Percentiles rank a stretch among this genome's conserved stretches.
These are phyloP conservation scores for Melampsora allii-populina DNA, from an alignment of 1,284 basidiomycete species.

Conservation along the genomic window DNA sequence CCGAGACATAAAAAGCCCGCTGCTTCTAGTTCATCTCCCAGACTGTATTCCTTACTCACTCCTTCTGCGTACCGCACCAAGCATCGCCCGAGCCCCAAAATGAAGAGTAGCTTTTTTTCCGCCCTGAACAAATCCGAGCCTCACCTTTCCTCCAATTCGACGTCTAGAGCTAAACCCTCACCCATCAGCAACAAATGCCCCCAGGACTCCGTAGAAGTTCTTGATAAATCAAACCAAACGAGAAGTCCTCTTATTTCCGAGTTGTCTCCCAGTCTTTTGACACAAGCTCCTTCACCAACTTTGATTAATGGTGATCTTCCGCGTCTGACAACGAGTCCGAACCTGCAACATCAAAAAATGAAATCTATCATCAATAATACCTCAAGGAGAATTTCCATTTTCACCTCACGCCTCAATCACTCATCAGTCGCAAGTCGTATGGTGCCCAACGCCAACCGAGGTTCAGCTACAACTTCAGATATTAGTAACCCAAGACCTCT, in stretches of 20 bases:
- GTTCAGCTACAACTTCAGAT: neutral
- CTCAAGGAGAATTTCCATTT: slow-evolving; percentile 23
- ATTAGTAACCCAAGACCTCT: neutral
- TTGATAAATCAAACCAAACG: neutral
- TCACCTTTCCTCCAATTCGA: neutral
- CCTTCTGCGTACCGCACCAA: slow-evolving; percentile 13
- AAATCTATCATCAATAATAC: slow-evolving; percentile 19
- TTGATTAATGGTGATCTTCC: neutral
- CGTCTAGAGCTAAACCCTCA: neutral
- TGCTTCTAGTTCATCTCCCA: neutral
- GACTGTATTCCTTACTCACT: slow-evolving; percentile 4
- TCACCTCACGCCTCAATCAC: slow-evolving; percentile 30
- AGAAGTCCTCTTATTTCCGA: neutral
- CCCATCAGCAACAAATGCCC: neutral
- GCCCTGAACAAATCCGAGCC: slow-evolving; percentile 32
- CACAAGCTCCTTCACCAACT: neutral
- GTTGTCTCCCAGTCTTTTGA: slow-evolving; percentile 2
- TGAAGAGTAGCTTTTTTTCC: slow-evolving; percentile 22
- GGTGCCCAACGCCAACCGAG: neutral
- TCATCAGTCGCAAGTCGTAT: neutral
- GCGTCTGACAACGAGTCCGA: neutral
- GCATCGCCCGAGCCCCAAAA: slow-evolving; percentile 3
- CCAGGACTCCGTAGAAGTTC: neutral
- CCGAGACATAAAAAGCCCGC: neutral
- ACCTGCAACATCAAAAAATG: slow-evolving; percentile 17